These are phyloP conservation scores for Scytalidium sp. DNA, from an alignment of 2,329 filamentous ascomycete genomes.

Conservation along the genomic window DNA sequence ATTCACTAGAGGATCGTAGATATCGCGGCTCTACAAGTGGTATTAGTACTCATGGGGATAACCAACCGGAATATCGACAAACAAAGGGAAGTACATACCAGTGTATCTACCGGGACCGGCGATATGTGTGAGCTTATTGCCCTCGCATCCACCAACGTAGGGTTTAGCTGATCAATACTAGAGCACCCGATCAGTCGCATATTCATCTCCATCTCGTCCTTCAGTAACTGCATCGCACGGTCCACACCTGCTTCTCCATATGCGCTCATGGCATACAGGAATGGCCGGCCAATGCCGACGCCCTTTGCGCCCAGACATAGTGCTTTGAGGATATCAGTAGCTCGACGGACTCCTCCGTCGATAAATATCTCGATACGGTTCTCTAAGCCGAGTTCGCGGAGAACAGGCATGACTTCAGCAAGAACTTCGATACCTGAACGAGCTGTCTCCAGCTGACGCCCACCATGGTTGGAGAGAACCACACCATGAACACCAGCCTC, in stretches of 20 bases:
- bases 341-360: slow-evolving; percentile 86
- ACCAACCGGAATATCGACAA: slow-evolving; percentile 3
- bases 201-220: slow-evolving; percentile 98
- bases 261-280: slow-evolving; percentile 92
- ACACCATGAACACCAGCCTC: slow-evolving; percentile 83
- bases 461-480: slow-evolving; percentile 94
- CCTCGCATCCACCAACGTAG: slow-evolving; percentile 74
- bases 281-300: slow-evolving; percentile 88
- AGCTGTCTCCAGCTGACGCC: slow-evolving; percentile 88
- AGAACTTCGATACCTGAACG: slow-evolving; percentile 87
- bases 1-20: slow-evolving; percentile 44
- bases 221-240: slow-evolving; percentile 85
- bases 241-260: slow-evolving; percentile 88
- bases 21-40: slow-evolving; percentile 16
- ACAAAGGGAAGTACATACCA: slow-evolving; percentile 29
- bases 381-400: slow-evolving; percentile 70
- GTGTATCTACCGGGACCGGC: slow-evolving; percentile 57
- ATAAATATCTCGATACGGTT: slow-evolving; percentile 82
- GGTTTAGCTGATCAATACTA: slow-evolving; percentile 72
- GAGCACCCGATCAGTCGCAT: slow-evolving; percentile 89
- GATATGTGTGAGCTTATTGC: slow-evolving; percentile 62
- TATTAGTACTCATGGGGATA: slow-evolving; percentile 8
- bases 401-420: slow-evolving; percentile 87
- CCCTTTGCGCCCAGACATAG: slow-evolving; percentile 88
- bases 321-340: slow-evolving; percentile 93